These are phyloP conservation scores for Rhodotorula diobovata DNA, from an alignment of 768 basidiomycete species.

Conservation along the genomic window DNA sequence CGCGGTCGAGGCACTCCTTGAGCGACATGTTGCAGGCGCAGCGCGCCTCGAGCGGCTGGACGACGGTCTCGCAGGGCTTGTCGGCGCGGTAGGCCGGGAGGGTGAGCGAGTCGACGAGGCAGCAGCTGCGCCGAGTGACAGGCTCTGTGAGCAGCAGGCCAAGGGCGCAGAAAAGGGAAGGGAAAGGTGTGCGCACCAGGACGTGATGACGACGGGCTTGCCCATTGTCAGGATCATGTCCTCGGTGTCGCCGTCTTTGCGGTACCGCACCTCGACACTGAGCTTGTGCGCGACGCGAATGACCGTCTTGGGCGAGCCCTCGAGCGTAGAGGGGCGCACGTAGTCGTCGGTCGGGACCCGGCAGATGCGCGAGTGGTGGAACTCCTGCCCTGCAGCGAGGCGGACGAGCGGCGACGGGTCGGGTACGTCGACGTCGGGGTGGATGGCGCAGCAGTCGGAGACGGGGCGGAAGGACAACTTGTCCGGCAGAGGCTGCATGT, in stretches of 20 bases:
- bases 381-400: background rate
- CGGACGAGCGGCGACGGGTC: slow-evolving; percentile 17
- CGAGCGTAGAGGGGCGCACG: slow-evolving; percentile 28
- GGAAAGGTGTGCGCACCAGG: slow-evolving; percentile 9
- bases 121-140: background rate
- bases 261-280: slow-evolving; percentile 22
- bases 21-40: slow-evolving; percentile 6
- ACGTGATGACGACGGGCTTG: slow-evolving; percentile 24
- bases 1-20: slow-evolving; percentile 4
- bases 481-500: too few species aligned
- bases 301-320: background rate
- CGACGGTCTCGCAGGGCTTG: slow-evolving; percentile 2
- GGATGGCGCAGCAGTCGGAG: background rate
- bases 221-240: slow-evolving; percentile 26
- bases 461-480: background rate
- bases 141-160: background rate
- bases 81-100: slow-evolving; percentile 20
- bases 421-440: slow-evolving; percentile 10
- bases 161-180: background rate
- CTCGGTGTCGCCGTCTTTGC: background rate
- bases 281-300: slow-evolving; percentile 26
- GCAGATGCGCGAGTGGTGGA: slow-evolving; percentile 18
- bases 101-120: slow-evolving; percentile 19
- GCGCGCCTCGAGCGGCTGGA: background rate
- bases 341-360: slow-evolving; percentile 32